Conservation (phyloP, 306 rosid species). For the Cucurbita moschata region DNA sequence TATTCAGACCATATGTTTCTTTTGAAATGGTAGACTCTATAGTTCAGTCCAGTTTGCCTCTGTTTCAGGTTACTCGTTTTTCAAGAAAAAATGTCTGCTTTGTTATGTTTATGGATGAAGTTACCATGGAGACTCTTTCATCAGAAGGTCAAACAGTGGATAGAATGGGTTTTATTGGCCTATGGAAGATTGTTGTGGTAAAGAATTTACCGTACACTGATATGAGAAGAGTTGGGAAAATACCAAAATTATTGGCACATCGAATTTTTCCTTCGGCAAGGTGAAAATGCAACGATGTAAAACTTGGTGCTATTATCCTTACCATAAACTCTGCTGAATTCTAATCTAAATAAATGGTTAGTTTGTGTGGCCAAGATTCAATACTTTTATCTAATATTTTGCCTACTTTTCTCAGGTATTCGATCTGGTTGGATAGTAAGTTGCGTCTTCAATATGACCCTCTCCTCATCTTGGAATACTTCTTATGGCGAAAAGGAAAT, state of each 20-base stretch:
- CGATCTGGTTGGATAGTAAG: constrained; percentile 97
- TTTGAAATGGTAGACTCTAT: background rate
- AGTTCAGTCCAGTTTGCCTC: background rate
- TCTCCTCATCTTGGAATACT: constrained; percentile 69
- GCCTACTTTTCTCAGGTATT: constrained; percentile 39
- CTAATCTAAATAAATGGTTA: background rate
- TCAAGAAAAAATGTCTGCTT: constrained; percentile 91
- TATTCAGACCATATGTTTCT: background rate
- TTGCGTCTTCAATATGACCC: constrained; percentile 87
- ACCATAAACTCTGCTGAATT: background rate
- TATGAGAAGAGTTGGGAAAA: constrained; percentile 90
- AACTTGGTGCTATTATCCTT: background rate
- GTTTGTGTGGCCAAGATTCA: background rate
- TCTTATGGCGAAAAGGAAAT: constrained; percentile 76
- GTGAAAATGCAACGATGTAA: constrained; percentile 28
- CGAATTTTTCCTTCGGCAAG: constrained; percentile 92
- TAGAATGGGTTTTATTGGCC: constrained; percentile 78
- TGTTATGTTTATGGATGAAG: constrained; percentile 80
- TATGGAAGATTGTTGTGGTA: constrained; percentile 82
- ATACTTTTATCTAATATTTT: background rate
- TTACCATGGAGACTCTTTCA: constrained; percentile 49
- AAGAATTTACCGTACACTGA: constrained; percentile 75
- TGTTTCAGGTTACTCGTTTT: constrained; percentile 69
- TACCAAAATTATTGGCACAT: constrained; percentile 89
- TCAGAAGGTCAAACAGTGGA: constrained; percentile 72